phyloP scores from a whole-genome alignment of 2,329 filamentous ascomycete species.

The Epichloe baconii region DNA sequence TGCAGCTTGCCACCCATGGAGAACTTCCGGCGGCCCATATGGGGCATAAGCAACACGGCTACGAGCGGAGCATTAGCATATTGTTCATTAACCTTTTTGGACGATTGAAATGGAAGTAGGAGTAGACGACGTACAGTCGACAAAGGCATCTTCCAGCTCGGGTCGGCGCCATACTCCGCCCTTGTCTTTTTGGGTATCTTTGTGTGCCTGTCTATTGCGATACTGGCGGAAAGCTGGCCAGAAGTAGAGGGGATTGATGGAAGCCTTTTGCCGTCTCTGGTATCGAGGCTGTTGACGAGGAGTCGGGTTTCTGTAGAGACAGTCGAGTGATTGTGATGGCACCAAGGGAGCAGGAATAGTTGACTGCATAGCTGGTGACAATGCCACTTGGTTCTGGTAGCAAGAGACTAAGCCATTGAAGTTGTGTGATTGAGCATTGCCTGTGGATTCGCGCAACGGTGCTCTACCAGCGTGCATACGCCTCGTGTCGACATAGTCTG shows the following conservation, averaged over 20 bases:
- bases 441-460: constrained; percentile 38
- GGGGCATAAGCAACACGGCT: constrained; percentile 50
- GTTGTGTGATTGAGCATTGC: constrained; percentile 35
- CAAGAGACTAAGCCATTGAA: constrained; percentile 30
- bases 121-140: constrained; percentile 43
- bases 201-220: constrained; percentile 50
- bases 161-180: constrained; percentile 40
- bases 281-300: constrained; percentile 23
- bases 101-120: no score
- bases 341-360: constrained; percentile 38
- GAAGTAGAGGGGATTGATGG: constrained; percentile 46
- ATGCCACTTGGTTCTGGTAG: constrained; percentile 28
- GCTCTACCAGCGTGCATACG: constrained; percentile 26
- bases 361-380: constrained; percentile 32
- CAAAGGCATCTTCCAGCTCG: constrained; percentile 51
- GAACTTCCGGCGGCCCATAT: constrained; percentile 54
- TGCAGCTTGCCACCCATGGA: constrained; percentile 50
- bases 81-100: not conserved
- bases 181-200: constrained; percentile 46
- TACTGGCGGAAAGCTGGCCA: constrained; percentile 53
- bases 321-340: constrained; percentile 34
- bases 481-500: constrained; percentile 34
- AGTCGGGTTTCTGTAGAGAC: constrained; percentile 24
- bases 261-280: constrained; percentile 22
- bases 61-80: constrained; percentile 10